A percentile compares a stretch with the other conserved stretches of the same genome.
These are phyloP conservation scores for Eucalyptus pauciflora DNA, from an alignment of 345 rosid genomes.

Conservation along the genomic window DNA sequence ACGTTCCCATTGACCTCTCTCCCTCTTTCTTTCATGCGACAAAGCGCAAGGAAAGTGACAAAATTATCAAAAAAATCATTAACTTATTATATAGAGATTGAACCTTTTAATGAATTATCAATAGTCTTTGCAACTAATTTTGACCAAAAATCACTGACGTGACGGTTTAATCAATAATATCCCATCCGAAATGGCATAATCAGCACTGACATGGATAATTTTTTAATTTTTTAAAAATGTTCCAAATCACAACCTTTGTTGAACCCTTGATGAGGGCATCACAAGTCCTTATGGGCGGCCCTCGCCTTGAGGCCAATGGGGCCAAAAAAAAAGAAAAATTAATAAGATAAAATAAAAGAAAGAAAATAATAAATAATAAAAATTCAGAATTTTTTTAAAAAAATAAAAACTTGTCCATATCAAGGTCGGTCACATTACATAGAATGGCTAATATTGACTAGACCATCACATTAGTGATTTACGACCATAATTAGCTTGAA, in stretches of 20 bases:
- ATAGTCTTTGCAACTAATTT: not conserved
- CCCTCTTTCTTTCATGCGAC: not conserved
- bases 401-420: not conserved
- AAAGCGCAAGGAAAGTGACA: not conserved
- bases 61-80: too few species aligned
- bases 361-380: not conserved
- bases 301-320: not conserved
- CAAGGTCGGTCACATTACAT: accelerated
- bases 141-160: accelerated
- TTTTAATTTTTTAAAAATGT: not conserved
- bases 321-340: not conserved
- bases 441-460: accelerated
- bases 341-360: too few species aligned
- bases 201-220: accelerated
- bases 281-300: not conserved
- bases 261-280: not conserved
- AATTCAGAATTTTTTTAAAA: not conserved
- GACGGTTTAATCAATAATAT: too few species aligned
- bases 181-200: not conserved
- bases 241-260: not conserved
- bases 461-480: accelerated
- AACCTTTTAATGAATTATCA: not conserved
- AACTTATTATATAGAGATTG: too few species aligned
- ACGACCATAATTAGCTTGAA: not conserved
- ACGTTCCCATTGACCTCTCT: not conserved